These are phyloP conservation scores for Capsicum pubescens DNA, from an alignment of 257 asterid genomes.

Conservation along the genomic window DNA sequence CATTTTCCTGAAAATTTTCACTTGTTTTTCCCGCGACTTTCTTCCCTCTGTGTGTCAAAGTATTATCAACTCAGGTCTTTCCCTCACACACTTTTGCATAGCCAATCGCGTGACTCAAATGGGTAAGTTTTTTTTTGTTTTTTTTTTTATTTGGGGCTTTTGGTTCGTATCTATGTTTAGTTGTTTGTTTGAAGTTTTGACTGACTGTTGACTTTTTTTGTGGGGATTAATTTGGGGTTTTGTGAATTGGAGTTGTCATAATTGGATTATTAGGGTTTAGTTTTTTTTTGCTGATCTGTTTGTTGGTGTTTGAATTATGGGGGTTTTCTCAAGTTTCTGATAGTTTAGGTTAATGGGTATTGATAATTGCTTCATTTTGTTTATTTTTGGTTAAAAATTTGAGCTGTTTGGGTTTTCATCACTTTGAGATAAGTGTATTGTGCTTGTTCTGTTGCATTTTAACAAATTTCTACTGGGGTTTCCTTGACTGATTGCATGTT, in stretches of 20 bases:
- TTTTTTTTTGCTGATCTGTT: background rate
- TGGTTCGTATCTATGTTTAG: background rate
- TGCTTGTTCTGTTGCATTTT: background rate
- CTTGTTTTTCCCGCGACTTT: conserved; percentile 27
- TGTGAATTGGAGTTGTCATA: background rate
- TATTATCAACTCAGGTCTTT: background rate
- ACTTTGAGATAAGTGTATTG: background rate
- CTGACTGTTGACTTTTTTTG: background rate
- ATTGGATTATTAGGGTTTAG: conserved; percentile 23
- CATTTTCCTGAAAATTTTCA: background rate
- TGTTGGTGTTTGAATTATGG: conserved; percentile 8
- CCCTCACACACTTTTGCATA: background rate
- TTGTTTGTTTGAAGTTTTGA: background rate
- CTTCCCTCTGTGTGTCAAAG: background rate
- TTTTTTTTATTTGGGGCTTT: background rate
- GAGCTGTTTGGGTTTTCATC: background rate
- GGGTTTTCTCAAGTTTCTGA: background rate
- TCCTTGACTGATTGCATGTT: background rate
- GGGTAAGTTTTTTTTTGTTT: background rate
- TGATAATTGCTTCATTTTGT: conserved; percentile 9
- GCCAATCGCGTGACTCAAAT: background rate
- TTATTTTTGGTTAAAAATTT: background rate
- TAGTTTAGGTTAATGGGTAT: background rate
- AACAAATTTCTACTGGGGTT: background rate
- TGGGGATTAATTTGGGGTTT: background rate